Conservation (phyloP, 257 asterid genomes). For the Solanum rostratum region DNA sequence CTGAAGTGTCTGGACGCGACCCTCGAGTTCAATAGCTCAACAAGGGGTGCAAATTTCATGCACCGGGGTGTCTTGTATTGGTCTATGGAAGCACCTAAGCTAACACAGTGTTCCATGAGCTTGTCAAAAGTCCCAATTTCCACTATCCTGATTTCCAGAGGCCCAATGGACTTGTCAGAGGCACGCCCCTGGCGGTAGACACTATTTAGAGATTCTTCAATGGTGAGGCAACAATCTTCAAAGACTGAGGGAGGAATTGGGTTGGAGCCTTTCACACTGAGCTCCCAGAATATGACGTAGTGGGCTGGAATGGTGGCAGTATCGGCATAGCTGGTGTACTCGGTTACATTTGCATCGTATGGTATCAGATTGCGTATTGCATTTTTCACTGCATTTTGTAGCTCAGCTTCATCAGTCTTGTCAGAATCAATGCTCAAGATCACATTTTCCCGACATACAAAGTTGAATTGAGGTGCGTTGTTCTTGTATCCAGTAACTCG, state of each 20-base stretch:
- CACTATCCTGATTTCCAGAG: conserved; percentile 46
- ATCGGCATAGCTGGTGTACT: conserved; percentile 80
- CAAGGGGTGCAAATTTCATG: no score
- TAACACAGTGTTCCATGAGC: conserved; percentile 79
- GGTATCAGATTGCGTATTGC: conserved; percentile 49
- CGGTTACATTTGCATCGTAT: conserved; percentile 41
- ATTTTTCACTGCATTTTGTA: conserved; percentile 41
- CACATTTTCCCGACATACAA: not conserved
- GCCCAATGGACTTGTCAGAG: conserved; percentile 52
- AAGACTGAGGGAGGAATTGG: conserved; percentile 60
- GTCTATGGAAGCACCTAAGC: conserved; percentile 60
- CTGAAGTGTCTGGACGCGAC: conserved; percentile 44
- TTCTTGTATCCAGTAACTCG: not conserved
- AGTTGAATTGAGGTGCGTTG: not conserved
- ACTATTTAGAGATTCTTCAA: conserved; percentile 36
- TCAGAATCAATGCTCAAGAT: conserved; percentile 22
- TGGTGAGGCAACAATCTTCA: conserved; percentile 50
- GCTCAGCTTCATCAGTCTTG: conserved; percentile 82
- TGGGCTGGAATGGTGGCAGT: conserved; percentile 56
- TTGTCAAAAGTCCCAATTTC: conserved; percentile 54
- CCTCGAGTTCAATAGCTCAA: conserved; percentile 17
- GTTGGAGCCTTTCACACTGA: conserved; percentile 12
- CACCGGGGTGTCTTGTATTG: conserved; percentile 21
- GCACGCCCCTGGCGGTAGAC: conserved; percentile 70
- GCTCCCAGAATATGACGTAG: conserved; percentile 27